A percentile compares a stretch with the other conserved stretches of the same genome.
phyloP scores from a whole-genome alignment of 805 yeast genomes.

The Candida berthetii region DNA sequence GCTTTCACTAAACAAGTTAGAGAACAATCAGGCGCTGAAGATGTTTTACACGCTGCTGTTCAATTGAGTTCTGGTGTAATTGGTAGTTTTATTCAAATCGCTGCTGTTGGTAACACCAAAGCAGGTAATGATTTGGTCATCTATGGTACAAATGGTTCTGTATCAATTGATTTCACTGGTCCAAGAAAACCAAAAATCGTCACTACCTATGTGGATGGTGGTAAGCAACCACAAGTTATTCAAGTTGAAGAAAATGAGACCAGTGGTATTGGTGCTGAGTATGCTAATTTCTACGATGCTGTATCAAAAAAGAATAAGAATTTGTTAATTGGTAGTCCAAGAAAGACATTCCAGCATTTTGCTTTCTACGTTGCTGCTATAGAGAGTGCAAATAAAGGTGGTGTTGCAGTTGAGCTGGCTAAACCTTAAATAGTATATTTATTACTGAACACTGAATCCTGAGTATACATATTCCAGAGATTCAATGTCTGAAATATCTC shows the following conservation, averaged over 20 bases:
- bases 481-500: too few relatives aligned
- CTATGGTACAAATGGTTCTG: constrained; percentile 70
- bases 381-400: constrained; percentile 50
- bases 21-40: constrained; percentile 70
- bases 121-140: constrained; percentile 58
- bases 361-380: constrained; percentile 81
- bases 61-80: constrained; percentile 54
- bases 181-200: constrained; percentile 26
- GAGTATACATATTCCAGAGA: too few relatives aligned
- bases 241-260: constrained; percentile 31
- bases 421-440: neutral
- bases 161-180: constrained; percentile 50
- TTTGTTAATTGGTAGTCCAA: constrained; percentile 50
- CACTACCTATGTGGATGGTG: constrained; percentile 15
- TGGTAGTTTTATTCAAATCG: constrained; percentile 84
- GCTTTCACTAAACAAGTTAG: constrained; percentile 72
- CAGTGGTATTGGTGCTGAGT: constrained; percentile 57
- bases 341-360: constrained; percentile 79
- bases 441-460: too few relatives aligned
- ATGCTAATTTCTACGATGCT: constrained; percentile 47
- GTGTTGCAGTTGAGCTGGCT: constrained; percentile 39
- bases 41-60: constrained; percentile 62
- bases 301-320: constrained; percentile 50
- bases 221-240: constrained; percentile 11
- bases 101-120: constrained; percentile 74